A percentile compares a stretch with the other conserved stretches of the same genome.
Evolutionary conservation across 2,329 filamentous ascomycete genomes (phyloP).

Genomic region (Fusarium floridanum): DNA sequence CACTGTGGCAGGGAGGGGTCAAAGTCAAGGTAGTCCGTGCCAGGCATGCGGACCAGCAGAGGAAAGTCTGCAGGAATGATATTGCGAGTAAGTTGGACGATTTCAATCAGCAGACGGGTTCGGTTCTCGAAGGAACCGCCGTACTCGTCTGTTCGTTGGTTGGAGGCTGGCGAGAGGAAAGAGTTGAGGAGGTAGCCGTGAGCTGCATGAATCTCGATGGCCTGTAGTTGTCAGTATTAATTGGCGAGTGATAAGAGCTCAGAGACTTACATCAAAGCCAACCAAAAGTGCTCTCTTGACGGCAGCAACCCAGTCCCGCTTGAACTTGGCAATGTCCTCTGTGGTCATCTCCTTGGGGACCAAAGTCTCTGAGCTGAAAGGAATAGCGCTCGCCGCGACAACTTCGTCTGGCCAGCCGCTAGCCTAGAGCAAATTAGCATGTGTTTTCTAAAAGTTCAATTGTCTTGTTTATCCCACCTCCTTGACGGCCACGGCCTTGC

Average conservation of each 20-base stretch:
- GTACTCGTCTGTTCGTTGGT: constrained; percentile 65
- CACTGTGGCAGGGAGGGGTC: constrained; percentile 68
- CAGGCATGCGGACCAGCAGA: constrained; percentile 76
- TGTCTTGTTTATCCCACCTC: constrained; percentile 19
- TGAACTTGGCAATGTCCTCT: constrained; percentile 42
- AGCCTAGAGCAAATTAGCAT: constrained; percentile 20
- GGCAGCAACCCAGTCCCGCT: constrained; percentile 35
- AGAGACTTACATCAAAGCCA: constrained; percentile 38
- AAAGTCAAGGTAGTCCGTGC: constrained; percentile 78
- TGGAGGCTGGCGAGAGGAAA: constrained; percentile 64
- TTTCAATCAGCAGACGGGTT: constrained; percentile 60
- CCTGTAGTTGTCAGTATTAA: constrained; percentile 10
- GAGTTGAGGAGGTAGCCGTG: constrained; percentile 67
- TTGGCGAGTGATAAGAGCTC: neutral
- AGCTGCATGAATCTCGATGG: constrained; percentile 55
- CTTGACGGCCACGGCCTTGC: constrained; percentile 41
- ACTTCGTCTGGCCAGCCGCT: constrained; percentile 45
- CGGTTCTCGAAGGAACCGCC: constrained; percentile 60
- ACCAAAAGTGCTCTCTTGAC: constrained; percentile 37
- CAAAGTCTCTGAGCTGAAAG: constrained; percentile 38
- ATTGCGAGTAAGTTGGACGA: constrained; percentile 50
- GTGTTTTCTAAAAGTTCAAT: too few species aligned
- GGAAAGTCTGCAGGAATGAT: constrained; percentile 56
- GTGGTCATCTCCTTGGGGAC: constrained; percentile 40
- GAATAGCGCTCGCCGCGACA: constrained; percentile 36